These are phyloP conservation scores for Paecilomyces sp. DNA, from an alignment of 2,329 filamentous ascomycete genomes.

Conservation along the genomic window DNA sequence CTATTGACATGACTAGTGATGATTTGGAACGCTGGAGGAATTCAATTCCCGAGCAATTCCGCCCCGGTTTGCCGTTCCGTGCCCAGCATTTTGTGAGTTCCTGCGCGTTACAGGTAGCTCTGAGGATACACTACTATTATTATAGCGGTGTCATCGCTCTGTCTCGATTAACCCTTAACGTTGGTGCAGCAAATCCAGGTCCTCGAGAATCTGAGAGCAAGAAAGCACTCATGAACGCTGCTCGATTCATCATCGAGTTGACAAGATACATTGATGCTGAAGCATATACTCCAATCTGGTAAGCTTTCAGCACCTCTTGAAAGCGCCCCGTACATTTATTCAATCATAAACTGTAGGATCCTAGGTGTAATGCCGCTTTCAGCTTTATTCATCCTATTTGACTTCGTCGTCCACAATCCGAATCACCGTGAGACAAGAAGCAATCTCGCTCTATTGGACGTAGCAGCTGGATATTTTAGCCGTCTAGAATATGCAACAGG, in stretches of 20 bases:
- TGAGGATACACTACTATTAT: slow-evolving; percentile 24
- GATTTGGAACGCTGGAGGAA: slow-evolving; percentile 24
- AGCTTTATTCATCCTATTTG: slow-evolving; percentile 36
- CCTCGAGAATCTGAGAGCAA: slow-evolving; percentile 11
- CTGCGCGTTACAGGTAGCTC: slow-evolving; percentile 10
- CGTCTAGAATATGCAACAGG: slow-evolving; percentile 32
- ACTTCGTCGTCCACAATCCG: slow-evolving; percentile 34
- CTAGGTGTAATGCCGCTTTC: slow-evolving; percentile 30
- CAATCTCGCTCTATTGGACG: slow-evolving; percentile 35
- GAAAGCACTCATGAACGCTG: slow-evolving; percentile 21
- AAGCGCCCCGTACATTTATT: neutral
- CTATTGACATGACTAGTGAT: slow-evolving; percentile 16
- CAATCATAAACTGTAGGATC: slow-evolving; percentile 10
- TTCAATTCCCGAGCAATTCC: slow-evolving; percentile 21
- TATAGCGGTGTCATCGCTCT: slow-evolving; percentile 24
- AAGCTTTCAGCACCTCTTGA: slow-evolving; percentile 6
- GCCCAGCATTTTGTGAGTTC: slow-evolving; percentile 8
- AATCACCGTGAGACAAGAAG: slow-evolving; percentile 24
- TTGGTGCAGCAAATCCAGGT: slow-evolving; percentile 10
- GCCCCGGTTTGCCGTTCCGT: slow-evolving; percentile 19
- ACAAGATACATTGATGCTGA: slow-evolving; percentile 25
- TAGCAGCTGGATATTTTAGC: slow-evolving; percentile 38
- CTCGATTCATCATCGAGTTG: slow-evolving; percentile 26
- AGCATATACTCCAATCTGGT: slow-evolving; percentile 28
- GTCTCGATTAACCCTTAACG: slow-evolving; percentile 20